phyloP scores from a whole-genome alignment of 192 early-diverging fungal genomes.

The Coemansia sp. region DNA sequence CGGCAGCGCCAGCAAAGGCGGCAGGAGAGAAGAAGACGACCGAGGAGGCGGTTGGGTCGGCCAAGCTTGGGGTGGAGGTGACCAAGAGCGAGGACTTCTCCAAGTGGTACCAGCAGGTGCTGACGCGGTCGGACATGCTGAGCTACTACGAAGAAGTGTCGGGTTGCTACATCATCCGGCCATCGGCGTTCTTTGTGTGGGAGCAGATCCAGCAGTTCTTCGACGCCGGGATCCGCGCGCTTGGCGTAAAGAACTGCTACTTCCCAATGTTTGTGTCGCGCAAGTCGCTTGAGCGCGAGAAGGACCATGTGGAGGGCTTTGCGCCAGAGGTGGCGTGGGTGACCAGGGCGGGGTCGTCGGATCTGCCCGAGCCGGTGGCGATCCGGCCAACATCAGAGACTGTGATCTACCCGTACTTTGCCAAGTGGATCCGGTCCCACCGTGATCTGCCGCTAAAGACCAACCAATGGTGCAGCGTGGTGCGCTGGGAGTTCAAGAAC shows the following conservation, averaged over 20 bases:
- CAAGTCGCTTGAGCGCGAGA: conserved; percentile 87
- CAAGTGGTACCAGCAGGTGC: conserved; percentile 88
- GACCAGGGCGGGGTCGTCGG: conserved; percentile 88
- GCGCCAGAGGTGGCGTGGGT: conserved; percentile 99
- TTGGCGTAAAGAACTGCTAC: conserved; percentile 96
- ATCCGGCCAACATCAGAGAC: conserved; percentile 99
- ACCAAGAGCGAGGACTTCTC: conserved; percentile 91
- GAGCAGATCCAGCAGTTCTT: conserved; percentile 95
- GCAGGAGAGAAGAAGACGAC: conserved; percentile 51
- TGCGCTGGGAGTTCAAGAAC: conserved; percentile 99
- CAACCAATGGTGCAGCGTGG: conserved; percentile 99
- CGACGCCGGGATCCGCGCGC: conserved; percentile 81
- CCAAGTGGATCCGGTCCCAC: conserved; percentile 96
- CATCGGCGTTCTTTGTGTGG: conserved; percentile 95
- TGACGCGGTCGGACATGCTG: conserved; percentile 93
- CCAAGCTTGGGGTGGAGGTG: conserved; percentile 81
- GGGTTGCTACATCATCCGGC: conserved; percentile 98
- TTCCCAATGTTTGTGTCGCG: conserved; percentile 99
- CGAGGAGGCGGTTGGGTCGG: conserved; percentile 58
- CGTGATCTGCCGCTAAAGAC: conserved; percentile 94
- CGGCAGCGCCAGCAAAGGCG: conserved; percentile 48
- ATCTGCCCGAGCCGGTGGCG: conserved; percentile 95
- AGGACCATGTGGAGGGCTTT: conserved; percentile 99
- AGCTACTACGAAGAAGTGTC: conserved; percentile 94
- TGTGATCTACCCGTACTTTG: conserved; percentile 99